phyloP scores from a whole-genome alignment of 163 green algal genomes.

The Smithsoniella earleae region DNA sequence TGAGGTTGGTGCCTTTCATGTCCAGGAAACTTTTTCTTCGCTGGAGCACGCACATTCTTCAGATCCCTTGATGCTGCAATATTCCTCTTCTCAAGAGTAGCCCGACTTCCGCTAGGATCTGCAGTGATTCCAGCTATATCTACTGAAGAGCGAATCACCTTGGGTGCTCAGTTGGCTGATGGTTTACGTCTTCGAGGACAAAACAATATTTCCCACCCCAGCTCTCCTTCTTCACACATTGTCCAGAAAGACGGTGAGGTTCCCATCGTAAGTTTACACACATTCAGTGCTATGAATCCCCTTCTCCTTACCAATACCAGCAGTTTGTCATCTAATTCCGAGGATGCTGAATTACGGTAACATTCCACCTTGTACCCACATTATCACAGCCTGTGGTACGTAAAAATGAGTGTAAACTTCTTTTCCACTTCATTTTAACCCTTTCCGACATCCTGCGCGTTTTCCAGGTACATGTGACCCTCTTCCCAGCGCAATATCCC shows the following conservation, averaged over 20 bases:
- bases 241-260: slow-evolving; percentile 17
- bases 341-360: not conserved
- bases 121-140: slow-evolving; percentile 77
- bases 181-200: slow-evolving; percentile 81
- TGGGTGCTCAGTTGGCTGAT: slow-evolving; percentile 85
- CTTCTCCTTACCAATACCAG: not conserved
- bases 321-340: not conserved
- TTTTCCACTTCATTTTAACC: not conserved
- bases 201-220: slow-evolving; percentile 90
- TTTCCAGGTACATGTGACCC: slow-evolving; percentile 31
- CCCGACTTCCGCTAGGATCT: slow-evolving; percentile 50
- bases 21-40: slow-evolving; percentile 98
- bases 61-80: slow-evolving; percentile 85
- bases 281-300: slow-evolving; percentile 28
- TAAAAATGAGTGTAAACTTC: not conserved
- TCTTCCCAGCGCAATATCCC: slow-evolving; percentile 70
- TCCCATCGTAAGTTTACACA: not conserved
- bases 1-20: slow-evolving; percentile 33
- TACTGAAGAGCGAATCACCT: slow-evolving; percentile 85
- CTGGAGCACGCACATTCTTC: slow-evolving; percentile 89
- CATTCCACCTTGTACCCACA: too few species aligned
- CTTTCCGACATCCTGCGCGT: not conserved
- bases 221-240: not conserved
- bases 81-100: slow-evolving; percentile 82
- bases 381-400: not conserved